These are phyloP conservation scores for Wickerhamomyces chaumierensis DNA, from an alignment of 805 yeast species.

Conservation along the genomic window DNA sequence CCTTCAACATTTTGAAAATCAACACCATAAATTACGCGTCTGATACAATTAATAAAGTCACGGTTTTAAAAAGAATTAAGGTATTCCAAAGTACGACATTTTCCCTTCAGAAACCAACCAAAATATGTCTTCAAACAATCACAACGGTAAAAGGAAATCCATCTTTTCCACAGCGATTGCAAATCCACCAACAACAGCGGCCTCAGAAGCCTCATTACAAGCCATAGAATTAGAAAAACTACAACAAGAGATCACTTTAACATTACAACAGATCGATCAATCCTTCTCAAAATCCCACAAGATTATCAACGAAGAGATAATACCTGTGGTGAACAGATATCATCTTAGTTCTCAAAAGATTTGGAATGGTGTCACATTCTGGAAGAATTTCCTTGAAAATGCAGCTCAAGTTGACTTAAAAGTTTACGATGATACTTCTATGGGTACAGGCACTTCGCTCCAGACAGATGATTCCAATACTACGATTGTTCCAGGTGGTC, in stretches of 20 bases:
- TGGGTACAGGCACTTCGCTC: slow-evolving; percentile 1
- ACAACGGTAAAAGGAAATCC: not conserved
- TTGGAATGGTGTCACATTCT: slow-evolving; percentile 58
- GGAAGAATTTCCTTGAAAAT: slow-evolving; percentile 71
- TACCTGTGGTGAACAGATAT: slow-evolving; percentile 58
- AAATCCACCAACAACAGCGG: not conserved
- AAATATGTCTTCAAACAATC: too few species aligned
- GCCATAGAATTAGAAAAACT: slow-evolving; percentile 40
- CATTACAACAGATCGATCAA: slow-evolving; percentile 69
- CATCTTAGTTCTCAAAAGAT: slow-evolving; percentile 45
- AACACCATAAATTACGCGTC: too few species aligned
- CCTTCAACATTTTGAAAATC: too few species aligned
- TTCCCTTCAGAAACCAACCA: too few species aligned
- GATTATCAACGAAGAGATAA: slow-evolving; percentile 51
- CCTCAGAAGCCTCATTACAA: slow-evolving; percentile 13
- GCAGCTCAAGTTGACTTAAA: slow-evolving; percentile 56
- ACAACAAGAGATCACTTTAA: slow-evolving; percentile 71
- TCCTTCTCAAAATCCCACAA: slow-evolving; percentile 60
- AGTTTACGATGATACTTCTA: slow-evolving; percentile 37
- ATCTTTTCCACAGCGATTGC: not conserved
- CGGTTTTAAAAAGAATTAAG: too few species aligned
- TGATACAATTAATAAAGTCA: too few species aligned
- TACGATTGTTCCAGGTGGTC: not conserved
- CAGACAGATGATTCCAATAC: slow-evolving; percentile 1
- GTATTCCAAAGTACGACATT: too few species aligned